phyloP scores from a whole-genome alignment of 78 protist species.

The Protostelium mycophagum region DNA sequence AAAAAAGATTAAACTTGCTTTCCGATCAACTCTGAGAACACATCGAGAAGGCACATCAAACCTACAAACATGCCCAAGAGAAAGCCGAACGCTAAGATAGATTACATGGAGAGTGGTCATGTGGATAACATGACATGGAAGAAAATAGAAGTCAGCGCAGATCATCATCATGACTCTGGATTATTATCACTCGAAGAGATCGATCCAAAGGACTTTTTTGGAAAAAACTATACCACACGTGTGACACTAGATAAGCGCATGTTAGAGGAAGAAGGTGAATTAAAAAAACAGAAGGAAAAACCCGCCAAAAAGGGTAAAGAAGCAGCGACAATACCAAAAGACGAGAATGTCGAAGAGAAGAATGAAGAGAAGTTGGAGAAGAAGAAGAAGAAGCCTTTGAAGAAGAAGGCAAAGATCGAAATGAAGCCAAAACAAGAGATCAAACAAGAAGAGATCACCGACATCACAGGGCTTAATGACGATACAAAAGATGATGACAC shows the following conservation, averaged over 20 bases:
- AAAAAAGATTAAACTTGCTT: too few species aligned
- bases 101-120: too few species aligned
- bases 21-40: background rate
- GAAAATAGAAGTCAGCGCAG: background rate
- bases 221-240: background rate
- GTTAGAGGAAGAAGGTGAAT: background rate
- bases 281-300: background rate
- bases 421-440: background rate
- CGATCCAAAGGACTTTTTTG: slow-evolving; percentile 20
- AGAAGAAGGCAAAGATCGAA: background rate
- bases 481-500: slow-evolving; percentile 10
- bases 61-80: too few species aligned
- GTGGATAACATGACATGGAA: background rate
- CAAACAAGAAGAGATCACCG: background rate
- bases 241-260: background rate
- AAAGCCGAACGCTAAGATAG: too few species aligned
- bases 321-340: too few species aligned
- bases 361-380: background rate
- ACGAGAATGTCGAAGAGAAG: background rate
- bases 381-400: background rate
- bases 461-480: slow-evolving; percentile 1
- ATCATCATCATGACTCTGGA: slow-evolving; percentile 15
- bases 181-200: slow-evolving; percentile 26
- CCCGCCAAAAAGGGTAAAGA: slow-evolving; percentile 3
- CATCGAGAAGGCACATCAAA: too few species aligned